Evolutionary conservation across 108 stramenopile genomes (phyloP).

Genomic region (Nitzschia putrida): DNA sequence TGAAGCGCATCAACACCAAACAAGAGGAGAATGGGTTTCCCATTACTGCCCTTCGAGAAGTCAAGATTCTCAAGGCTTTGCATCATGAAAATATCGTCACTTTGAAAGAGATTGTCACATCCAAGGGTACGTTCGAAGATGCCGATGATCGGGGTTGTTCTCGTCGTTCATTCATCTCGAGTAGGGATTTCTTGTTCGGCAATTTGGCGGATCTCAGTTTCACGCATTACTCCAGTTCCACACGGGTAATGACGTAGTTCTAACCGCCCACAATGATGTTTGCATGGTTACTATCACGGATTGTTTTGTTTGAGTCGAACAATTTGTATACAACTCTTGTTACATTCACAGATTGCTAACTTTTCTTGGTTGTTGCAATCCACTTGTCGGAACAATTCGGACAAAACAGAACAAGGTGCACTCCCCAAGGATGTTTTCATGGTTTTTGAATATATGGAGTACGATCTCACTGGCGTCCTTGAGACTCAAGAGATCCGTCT

Average conservation of each 20-base stretch:
- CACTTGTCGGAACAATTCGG: constrained; percentile 4
- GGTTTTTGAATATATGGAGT: constrained; percentile 95
- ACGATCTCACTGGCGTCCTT: constrained; percentile 85
- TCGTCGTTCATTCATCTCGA: constrained; percentile 4
- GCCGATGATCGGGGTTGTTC: background rate
- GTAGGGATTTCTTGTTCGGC: background rate
- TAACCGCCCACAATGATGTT: constrained; percentile 65
- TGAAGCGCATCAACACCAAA: constrained; percentile 90
- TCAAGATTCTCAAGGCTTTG: constrained; percentile 90
- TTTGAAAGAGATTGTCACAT: constrained; percentile 90
- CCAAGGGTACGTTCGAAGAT: constrained; percentile 68
- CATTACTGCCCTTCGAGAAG: constrained; percentile 92
- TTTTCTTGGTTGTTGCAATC: background rate
- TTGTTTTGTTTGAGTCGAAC: constrained; percentile 34
- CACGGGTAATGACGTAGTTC: constrained; percentile 79
- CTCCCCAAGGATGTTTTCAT: constrained; percentile 91
- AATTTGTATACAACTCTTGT: constrained; percentile 37
- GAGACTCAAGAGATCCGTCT: constrained; percentile 83
- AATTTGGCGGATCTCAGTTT: constrained; percentile 64
- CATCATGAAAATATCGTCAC: constrained; percentile 85
- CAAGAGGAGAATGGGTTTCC: constrained; percentile 93
- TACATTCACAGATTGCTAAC: background rate
- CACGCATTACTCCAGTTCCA: constrained; percentile 55
- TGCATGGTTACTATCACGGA: constrained; percentile 66
- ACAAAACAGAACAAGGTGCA: constrained; percentile 58